Evolutionary conservation across 139 green algal genomes (phyloP).

Genomic region (Chlamydomonas sphaeroides): DNA sequence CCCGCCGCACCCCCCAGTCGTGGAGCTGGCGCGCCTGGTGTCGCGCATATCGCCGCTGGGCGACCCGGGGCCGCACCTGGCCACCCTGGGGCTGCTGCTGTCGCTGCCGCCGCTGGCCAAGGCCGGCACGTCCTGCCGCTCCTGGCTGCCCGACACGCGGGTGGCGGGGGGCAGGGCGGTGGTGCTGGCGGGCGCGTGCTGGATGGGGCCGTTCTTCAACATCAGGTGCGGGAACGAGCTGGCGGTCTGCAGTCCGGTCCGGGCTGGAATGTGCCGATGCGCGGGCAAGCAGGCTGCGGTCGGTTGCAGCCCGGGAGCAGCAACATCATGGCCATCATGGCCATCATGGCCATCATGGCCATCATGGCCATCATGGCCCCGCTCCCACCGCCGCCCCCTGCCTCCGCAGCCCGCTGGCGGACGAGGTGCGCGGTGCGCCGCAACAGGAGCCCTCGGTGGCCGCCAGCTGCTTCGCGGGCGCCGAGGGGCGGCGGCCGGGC

Average conservation of each 20-base stretch:
- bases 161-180: slow-evolving; percentile 12
- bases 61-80: slow-evolving; percentile 68
- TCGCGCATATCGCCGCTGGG: slow-evolving; percentile 71
- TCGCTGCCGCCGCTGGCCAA: slow-evolving; percentile 63
- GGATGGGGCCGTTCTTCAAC: slow-evolving; percentile 85
- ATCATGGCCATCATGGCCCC: not conserved
- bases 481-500: slow-evolving; percentile 30
- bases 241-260: no score
- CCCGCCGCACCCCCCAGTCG: slow-evolving; percentile 58
- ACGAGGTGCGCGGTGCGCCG: slow-evolving; percentile 48
- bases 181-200: slow-evolving; percentile 52
- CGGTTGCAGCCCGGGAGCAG: no score
- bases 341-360: no score
- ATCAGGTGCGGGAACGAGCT: slow-evolving; percentile 53
- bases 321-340: no score
- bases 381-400: not conserved
- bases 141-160: slow-evolving; percentile 59
- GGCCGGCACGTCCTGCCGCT: slow-evolving; percentile 52
- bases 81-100: slow-evolving; percentile 62
- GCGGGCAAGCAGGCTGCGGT: no score
- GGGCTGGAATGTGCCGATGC: no score
- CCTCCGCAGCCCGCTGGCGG: slow-evolving; percentile 34
- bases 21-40: slow-evolving; percentile 62
- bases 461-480: slow-evolving; percentile 60
- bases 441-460: slow-evolving; percentile 27